These are phyloP conservation scores for Aureobasidium sp. DNA, from an alignment of 2,329 filamentous ascomycete species.

Conservation along the genomic window DNA sequence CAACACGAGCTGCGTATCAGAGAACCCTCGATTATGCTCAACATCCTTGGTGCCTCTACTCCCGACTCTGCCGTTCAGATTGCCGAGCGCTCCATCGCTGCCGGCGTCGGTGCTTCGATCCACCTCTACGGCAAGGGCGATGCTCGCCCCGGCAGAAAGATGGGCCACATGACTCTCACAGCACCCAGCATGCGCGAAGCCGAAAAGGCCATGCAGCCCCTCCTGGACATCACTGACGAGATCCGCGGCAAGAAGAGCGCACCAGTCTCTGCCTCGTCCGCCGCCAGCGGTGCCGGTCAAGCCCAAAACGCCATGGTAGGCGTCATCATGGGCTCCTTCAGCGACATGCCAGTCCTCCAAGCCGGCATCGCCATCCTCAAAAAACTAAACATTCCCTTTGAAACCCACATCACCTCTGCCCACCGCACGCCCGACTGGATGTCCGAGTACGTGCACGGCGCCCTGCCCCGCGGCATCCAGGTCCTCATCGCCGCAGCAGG, in stretches of 20 bases:
- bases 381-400: conserved; percentile 63
- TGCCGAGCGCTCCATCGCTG: conserved; percentile 47
- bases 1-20: conserved; percentile 45
- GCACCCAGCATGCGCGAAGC: conserved; percentile 58
- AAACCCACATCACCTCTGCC: conserved; percentile 68
- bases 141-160: conserved; percentile 81
- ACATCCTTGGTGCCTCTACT: conserved; percentile 63
- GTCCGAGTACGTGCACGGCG: conserved; percentile 34
- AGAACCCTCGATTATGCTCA: conserved; percentile 64
- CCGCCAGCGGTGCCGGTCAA: conserved; percentile 16
- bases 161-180: conserved; percentile 84
- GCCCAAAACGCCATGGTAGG: conserved; percentile 51
- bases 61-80: conserved; percentile 55
- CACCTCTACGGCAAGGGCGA: conserved; percentile 88
- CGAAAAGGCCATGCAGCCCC: conserved; percentile 57
- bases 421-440: conserved; percentile 43
- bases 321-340: conserved; percentile 78
- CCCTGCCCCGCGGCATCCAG: conserved; percentile 29
- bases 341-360: conserved; percentile 60
- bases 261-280: conserved; percentile 21
- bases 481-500: conserved; percentile 43
- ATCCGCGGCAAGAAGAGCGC: conserved; percentile 40
- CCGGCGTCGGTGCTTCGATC: conserved; percentile 50
- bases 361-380: conserved; percentile 58
- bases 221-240: conserved; percentile 56